Base-by-base conservation (phyloP, 2,329 filamentous ascomycete genomes). In the Colletotrichum nymphaeae region DNA sequence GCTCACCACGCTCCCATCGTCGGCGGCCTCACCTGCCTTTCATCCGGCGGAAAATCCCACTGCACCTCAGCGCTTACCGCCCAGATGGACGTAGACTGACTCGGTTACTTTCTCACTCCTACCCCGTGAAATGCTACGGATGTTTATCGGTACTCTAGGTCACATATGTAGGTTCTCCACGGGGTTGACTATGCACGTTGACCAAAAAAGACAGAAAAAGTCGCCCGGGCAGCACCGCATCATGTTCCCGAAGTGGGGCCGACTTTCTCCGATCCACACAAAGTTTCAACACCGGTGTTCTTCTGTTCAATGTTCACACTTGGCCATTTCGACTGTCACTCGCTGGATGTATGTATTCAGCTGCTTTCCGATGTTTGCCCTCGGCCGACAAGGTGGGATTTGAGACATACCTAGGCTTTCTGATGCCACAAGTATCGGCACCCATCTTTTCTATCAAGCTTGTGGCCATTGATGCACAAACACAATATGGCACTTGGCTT, bases 1-100 rank as follows among this genome's bases (percentile, higher is more conserved):
- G 42, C 69, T 69, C 30, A 59, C 35, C 24, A 28, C 37, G 14
- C 55, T 11, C 28, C 24, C 53, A 32, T 35, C 4, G 58, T 59
- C 28, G 66, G 66, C 66, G 58, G 69, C 69, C 65, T 69, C 65
- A 46, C 59, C 24, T 19, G n/a, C 68, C 32, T 30, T 62, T 62
- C 14, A 53, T 16, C 32, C 53, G 14, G 32, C 30, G 42, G 32
- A 59, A 59, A 24, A 52, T 46, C 42, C 28, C 42, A 26, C 37
- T n/a, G 26, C n/a, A 6, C 22, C 26, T 26, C 26, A 64, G n/a
- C 52, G 59, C 69, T 69, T 64, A 72, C 53, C 37, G 55, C 59
- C 24, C 19, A 53, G 30, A 11, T 26, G 8, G 4, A 5, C 49
- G 30, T 14, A 58, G 30, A 53, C 58, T 53, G 66, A 46, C 52